phyloP scores from a whole-genome alignment of 2,329 filamentous ascomycete species.

The Paracamarosporium sp. region DNA sequence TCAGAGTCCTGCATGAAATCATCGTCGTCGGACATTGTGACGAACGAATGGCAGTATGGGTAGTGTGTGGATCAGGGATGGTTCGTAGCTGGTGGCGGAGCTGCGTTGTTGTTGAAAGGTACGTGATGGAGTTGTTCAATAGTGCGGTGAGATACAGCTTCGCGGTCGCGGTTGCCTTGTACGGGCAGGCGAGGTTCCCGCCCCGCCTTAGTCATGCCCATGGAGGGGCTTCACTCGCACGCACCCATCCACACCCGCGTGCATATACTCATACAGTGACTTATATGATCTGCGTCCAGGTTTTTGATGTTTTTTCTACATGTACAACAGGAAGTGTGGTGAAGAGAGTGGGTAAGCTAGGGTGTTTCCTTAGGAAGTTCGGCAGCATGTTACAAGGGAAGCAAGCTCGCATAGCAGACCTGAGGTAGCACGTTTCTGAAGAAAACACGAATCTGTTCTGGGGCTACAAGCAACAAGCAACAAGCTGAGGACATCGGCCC shows the following conservation, averaged over 20 bases:
- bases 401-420: too few relatives aligned
- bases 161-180: constrained; percentile 5
- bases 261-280: background rate
- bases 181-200: background rate
- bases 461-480: background rate
- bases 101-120: background rate
- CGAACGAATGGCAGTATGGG: constrained; percentile 1
- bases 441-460: too few relatives aligned
- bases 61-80: background rate
- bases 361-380: too few relatives aligned
- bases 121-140: background rate
- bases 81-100: background rate
- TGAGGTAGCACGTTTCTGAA: too few relatives aligned
- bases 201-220: background rate
- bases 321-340: background rate
- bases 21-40: constrained; percentile 77
- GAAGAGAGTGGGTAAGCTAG: background rate
- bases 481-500: background rate
- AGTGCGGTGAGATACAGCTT: constrained; percentile 3
- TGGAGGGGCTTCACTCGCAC: background rate
- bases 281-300: too few relatives aligned
- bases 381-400: too few relatives aligned
- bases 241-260: background rate
- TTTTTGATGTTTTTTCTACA: too few relatives aligned
- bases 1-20: constrained; percentile 95